Evolutionary conservation across 2,329 filamentous ascomycete genomes (phyloP).

Genomic region (Exophiala lecanii-corni): DNA sequence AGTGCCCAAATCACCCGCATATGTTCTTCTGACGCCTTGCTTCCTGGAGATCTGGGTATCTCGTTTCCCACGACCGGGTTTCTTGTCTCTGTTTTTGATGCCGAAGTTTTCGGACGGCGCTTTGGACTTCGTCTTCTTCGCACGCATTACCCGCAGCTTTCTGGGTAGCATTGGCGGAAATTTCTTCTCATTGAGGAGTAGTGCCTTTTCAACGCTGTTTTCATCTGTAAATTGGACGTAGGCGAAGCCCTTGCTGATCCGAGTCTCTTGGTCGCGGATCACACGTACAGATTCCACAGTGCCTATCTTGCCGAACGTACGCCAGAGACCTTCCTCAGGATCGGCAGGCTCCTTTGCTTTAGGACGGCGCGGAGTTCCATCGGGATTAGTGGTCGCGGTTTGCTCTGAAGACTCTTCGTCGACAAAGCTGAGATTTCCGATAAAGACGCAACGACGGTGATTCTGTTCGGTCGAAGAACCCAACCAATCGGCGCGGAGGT

Average conservation of each 20-base stretch:
- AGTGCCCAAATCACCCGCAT: not conserved
- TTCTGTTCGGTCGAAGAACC: constrained; percentile 80
- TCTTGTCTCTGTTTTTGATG: constrained; percentile 22
- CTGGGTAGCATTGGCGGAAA: constrained; percentile 93
- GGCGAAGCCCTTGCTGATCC: constrained; percentile 93
- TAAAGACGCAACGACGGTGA: constrained; percentile 86
- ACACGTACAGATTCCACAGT: constrained; percentile 91
- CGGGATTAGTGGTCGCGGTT: constrained; percentile 58
- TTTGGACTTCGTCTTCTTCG: constrained; percentile 53
- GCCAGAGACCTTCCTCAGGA: constrained; percentile 89
- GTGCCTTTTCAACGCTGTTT: constrained; percentile 84
- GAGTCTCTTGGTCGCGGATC: constrained; percentile 79
- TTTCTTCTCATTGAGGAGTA: constrained; percentile 83
- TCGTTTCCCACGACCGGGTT: constrained; percentile 10
- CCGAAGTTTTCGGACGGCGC: constrained; percentile 27
- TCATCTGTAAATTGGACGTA: constrained; percentile 94
- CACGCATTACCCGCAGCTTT: constrained; percentile 76
- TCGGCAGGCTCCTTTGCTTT: constrained; percentile 70
- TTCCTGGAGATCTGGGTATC: not conserved
- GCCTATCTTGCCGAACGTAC: constrained; percentile 70
- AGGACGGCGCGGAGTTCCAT: constrained; percentile 67
- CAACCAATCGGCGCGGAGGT: constrained; percentile 85
- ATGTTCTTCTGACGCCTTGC: not conserved
- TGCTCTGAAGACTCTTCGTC: constrained; percentile 76
- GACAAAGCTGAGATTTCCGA: constrained; percentile 93